Conservation (phyloP, 2,329 filamentous ascomycete species). For the Pestalotiopsis sp. region DNA sequence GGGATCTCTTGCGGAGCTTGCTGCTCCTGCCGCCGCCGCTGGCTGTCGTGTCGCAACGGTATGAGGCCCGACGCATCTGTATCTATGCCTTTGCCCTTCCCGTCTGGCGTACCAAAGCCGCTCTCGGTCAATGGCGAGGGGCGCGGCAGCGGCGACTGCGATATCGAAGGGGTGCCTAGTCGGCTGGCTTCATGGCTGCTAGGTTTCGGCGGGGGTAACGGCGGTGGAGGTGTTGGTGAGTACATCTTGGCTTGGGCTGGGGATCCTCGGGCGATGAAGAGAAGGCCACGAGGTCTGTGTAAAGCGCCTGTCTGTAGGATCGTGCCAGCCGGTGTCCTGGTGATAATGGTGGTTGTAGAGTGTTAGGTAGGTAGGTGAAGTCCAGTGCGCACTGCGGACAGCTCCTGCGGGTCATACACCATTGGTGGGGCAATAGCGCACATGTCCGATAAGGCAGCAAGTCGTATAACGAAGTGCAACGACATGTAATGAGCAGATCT, state of each 20-base stretch:
- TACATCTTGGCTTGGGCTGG: constrained; percentile 18
- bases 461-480: too few relatives aligned
- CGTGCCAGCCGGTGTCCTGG: neutral
- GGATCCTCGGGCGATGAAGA: neutral
- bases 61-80: constrained; percentile 32
- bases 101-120: constrained; percentile 23
- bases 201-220: constrained; percentile 73
- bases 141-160: constrained; percentile 46
- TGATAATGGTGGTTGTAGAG: too few relatives aligned
- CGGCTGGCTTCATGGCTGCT: constrained; percentile 69
- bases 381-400: too few relatives aligned
- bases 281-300: neutral
- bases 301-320: neutral
- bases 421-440: too few relatives aligned
- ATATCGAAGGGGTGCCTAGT: constrained; percentile 61
- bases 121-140: constrained; percentile 39
- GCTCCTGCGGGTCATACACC: too few relatives aligned
- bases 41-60: constrained; percentile 21
- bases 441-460: too few relatives aligned
- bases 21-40: constrained; percentile 29
- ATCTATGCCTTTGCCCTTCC: constrained; percentile 22
- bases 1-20: constrained; percentile 40
- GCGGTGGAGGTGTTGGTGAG: constrained; percentile 58
- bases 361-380: too few relatives aligned
- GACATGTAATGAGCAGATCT: too few relatives aligned